Base-by-base conservation (phyloP, 208 protist genomes). In the Vickermania ingenoplastis region DNA sequence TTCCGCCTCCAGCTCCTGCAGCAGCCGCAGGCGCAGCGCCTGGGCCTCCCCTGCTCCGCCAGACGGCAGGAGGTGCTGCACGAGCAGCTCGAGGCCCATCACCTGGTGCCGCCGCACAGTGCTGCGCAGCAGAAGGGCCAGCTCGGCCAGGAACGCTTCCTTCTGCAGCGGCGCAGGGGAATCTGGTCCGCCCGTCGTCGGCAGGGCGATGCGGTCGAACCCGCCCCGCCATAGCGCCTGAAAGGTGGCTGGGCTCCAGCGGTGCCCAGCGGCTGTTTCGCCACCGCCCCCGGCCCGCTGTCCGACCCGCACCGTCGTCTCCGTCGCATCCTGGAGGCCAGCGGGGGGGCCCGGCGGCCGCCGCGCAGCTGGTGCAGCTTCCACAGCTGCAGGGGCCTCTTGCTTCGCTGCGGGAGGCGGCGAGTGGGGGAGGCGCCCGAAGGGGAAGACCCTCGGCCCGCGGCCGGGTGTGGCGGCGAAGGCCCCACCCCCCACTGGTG, bases 71-170 rank as follows among this genome's bases (percentile, higher is more conserved):
- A 83, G 69, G 27, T 75, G 81, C n/a, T 55, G 53, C 17, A 59
- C 27, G 11, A 88, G 67, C 2, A 69, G 69, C 1, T 66, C 52
- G 31, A 78, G 68, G 3, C 71, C 81, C 30, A 72, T 53, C 26
- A 80, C 71, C 45, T 79, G 77, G 55, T 88, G 81, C 21, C 59
- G 67, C 14, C 71, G 70, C 41, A 84, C 81, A 17, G 71, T 76
- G 51, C 81, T 88, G 23, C 72, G 64, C 27, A 88, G 57, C 59
- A 77, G 79, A 23, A 52, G 65, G 29, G 79, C 61, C 14, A 83
- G 31, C 17, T 75, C 51, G 3, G 56, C 52, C 13, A 88, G 60
- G 57, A 77, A 88, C 23, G 24, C 68, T 61, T 87, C 80, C 1
- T 73, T 76, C 0, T 22, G 27, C 14, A 55, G 29, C 28, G 59